phyloP scores from a whole-genome alignment of 305 asterid species.

The Withania somnifera region DNA sequence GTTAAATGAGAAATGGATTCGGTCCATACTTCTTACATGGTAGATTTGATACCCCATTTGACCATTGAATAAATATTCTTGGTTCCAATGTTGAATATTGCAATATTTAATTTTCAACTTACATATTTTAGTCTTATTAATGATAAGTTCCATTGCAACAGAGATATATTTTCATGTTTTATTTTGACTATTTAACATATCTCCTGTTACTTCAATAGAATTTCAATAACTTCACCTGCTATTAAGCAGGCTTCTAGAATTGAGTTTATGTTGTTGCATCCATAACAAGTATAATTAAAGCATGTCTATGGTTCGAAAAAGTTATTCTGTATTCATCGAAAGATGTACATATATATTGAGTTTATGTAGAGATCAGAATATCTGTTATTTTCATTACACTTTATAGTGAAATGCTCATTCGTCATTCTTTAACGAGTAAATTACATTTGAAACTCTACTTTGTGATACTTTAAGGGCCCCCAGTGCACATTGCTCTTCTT shows the following conservation, averaged over 20 bases:
- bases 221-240: too few relatives aligned
- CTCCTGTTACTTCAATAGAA: too few relatives aligned
- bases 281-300: background rate
- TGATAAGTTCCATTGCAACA: too few relatives aligned
- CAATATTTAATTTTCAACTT: too few relatives aligned
- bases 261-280: background rate
- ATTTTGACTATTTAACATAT: background rate
- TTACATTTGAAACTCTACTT: background rate
- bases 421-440: background rate
- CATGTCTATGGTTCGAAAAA: background rate
- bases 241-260: background rate
- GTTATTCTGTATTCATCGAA: background rate
- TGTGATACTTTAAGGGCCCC: background rate
- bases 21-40: too few relatives aligned
- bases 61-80: too few relatives aligned
- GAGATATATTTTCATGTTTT: too few relatives aligned
- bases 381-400: background rate
- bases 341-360: background rate
- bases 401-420: background rate
- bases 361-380: background rate
- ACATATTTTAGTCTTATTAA: too few relatives aligned
- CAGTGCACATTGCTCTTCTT: background rate
- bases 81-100: too few relatives aligned
- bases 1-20: too few relatives aligned
- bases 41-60: too few relatives aligned